Base-by-base conservation (phyloP, 164 flowering plant genomes). In the Chimonanthus salicifolius region DNA sequence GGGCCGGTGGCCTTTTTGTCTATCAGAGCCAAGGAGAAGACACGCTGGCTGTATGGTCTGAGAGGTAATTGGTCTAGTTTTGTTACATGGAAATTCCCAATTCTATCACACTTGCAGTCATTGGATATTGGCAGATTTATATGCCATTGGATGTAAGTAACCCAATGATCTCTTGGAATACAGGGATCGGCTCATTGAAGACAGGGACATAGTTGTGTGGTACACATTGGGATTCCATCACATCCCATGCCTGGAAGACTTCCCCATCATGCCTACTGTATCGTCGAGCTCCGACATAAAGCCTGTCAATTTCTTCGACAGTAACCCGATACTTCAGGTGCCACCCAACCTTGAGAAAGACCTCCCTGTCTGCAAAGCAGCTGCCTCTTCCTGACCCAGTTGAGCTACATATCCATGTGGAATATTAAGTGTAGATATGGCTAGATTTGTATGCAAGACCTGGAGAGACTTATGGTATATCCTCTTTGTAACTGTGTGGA, bases 11-110 rank as follows among this genome's bases (percentile, higher is more conserved):
- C 0, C 74, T 84, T 75, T 84, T 93, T 50, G 88, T 72, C 15
- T 89, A 86, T 70, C 99, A 95, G 75, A 88, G 91, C 76, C 77
- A 83, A 20, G 99, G 99, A 0, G 98, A 90, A 5, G 98, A 95
- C 77, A 90, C 94, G 8, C 87, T 95, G 3, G 89, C 88, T 10
- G 87, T 83, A 1, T 95, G 98, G 99, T 88, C 97, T 2, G 83
- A 89, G 4, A 88, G 98, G 99, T 91, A 74, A 62, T 49, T 11
- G 6, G 44, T 3, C 15, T 65, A 11, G n/a, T 8, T 47, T 68
- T 47, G 66, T 9, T 63, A 13, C 60, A 4, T 13, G 10, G 10
- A 54, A 54, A 15, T 54, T 33, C 33, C 60, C n/a, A 5, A 54
- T 54, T 3, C 16, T n/a, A 10, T 54, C n/a, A 54, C n/a, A 54